Conservation (phyloP, 169 alveolate genomes). For the Plasmodium berghei region DNA sequence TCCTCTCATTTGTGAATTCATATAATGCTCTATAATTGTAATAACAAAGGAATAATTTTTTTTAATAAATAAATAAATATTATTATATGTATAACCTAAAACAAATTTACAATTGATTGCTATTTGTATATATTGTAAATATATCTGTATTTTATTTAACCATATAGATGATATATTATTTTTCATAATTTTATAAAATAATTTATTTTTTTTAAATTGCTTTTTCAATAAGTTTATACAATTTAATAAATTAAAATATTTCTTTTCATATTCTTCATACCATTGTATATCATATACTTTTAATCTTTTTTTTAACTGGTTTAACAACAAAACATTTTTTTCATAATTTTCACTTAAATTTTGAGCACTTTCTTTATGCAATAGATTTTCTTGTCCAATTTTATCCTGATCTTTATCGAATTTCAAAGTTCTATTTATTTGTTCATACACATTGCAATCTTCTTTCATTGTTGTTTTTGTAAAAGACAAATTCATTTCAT, state of each 20-base stretch:
- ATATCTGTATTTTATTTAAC: constrained; percentile 56
- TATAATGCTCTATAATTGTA: constrained; percentile 2
- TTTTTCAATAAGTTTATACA: constrained; percentile 34
- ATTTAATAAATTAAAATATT: constrained; percentile 42
- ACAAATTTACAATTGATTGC: constrained; percentile 44
- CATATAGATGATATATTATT: constrained; percentile 54
- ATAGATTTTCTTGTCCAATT: neutral
- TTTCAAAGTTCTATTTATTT: neutral
- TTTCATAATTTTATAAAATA: constrained; percentile 50
- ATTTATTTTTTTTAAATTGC: constrained; percentile 33
- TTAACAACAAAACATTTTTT: constrained; percentile 1
- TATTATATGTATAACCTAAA: constrained; percentile 47
- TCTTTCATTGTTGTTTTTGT: neutral
- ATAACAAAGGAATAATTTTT: constrained; percentile 36
- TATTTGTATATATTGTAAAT: constrained; percentile 66
- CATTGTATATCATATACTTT: constrained; percentile 71
- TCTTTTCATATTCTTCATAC: constrained; percentile 70
- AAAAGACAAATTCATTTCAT: neutral
- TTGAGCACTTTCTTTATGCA: neutral
- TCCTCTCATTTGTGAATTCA: neutral
- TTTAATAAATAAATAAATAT: constrained; percentile 46
- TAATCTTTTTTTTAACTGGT: constrained; percentile 20
- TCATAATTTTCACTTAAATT: neutral
- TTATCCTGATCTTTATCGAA: neutral
- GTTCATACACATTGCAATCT: neutral